Percentiles rank a stretch among this genome's conserved stretches.
These are phyloP conservation scores for Clitocybe nebularis DNA, from an alignment of 1,284 basidiomycete genomes.

Conservation along the genomic window DNA sequence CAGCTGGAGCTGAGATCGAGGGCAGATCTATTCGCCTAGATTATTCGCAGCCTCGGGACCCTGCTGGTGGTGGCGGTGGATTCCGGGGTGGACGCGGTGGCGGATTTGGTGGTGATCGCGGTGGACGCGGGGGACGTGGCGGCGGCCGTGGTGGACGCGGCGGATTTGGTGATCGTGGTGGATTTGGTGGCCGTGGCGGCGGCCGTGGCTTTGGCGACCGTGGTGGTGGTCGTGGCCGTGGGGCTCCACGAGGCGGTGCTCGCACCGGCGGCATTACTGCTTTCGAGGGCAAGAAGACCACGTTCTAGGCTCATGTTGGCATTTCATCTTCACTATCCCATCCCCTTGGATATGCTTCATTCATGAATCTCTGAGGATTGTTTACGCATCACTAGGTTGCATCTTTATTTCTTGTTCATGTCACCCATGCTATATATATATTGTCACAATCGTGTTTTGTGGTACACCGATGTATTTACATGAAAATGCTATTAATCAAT, in stretches of 20 bases:
- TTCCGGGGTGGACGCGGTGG: constrained; percentile 45
- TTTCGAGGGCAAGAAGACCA: constrained; percentile 80
- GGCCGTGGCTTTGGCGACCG: constrained; percentile 46
- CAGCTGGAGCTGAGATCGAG: constrained; percentile 76
- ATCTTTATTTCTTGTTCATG: neutral
- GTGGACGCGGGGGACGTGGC: constrained; percentile 32
- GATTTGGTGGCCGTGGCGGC: constrained; percentile 34
- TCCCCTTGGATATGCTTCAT: neutral
- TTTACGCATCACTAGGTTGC: neutral
- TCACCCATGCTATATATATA: neutral
- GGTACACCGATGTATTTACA: neutral
- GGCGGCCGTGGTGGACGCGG: constrained; percentile 37
- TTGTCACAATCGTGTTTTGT: neutral
- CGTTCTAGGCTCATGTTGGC: constrained; percentile 46
- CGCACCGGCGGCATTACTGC: constrained; percentile 68
- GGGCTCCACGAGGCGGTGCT: constrained; percentile 24
- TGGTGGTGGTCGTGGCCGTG: constrained; percentile 45
- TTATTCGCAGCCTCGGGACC: constrained; percentile 84
- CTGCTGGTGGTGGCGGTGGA: constrained; percentile 49
- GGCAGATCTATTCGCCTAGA: constrained; percentile 85
- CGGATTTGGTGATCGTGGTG: constrained; percentile 37
- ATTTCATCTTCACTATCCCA: neutral
- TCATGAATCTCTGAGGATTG: neutral
- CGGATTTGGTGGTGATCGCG: constrained; percentile 44
- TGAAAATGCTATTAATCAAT: neutral